Evolutionary conservation across 2,329 filamentous ascomycete species (phyloP).

Genomic region (Aaosphaeria pasadenensis): DNA sequence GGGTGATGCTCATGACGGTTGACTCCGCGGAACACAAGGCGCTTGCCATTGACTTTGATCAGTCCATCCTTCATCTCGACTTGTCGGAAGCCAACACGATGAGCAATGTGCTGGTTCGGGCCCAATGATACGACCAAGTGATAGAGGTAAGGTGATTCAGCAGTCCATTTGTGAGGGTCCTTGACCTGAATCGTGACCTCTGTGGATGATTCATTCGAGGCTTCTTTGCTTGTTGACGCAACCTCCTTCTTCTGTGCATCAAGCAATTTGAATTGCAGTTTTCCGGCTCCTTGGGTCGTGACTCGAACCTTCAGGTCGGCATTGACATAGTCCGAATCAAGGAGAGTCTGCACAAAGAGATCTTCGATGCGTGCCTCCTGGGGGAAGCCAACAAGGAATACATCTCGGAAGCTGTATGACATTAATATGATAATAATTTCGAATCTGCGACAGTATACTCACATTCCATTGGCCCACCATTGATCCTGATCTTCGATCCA

Average conservation of each 20-base stretch:
- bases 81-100: constrained; percentile 62
- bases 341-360: constrained; percentile 53
- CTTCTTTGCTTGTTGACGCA: constrained; percentile 1
- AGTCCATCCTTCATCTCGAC: constrained; percentile 61
- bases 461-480: constrained; percentile 62
- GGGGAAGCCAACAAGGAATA: constrained; percentile 59
- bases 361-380: constrained; percentile 53
- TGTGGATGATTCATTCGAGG: constrained; percentile 14
- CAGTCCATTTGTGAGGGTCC: constrained; percentile 65
- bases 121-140: constrained; percentile 47
- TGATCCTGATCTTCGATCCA: constrained; percentile 70
- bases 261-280: constrained; percentile 44
- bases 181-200: constrained; percentile 43
- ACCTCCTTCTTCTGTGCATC: constrained; percentile 37
- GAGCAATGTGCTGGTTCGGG: constrained; percentile 43
- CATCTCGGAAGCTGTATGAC: constrained; percentile 60
- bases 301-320: constrained; percentile 52
- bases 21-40: constrained; percentile 61
- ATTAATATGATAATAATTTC: constrained; percentile 23
- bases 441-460: constrained; percentile 2
- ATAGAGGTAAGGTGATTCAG: constrained; percentile 64
- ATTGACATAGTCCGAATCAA: constrained; percentile 53
- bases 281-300: constrained; percentile 36
- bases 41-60: constrained; percentile 61
- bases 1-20: constrained; percentile 73